phyloP scores from a whole-genome alignment of 1,284 basidiomycete genomes.

The Puccinia brachypodii region DNA sequence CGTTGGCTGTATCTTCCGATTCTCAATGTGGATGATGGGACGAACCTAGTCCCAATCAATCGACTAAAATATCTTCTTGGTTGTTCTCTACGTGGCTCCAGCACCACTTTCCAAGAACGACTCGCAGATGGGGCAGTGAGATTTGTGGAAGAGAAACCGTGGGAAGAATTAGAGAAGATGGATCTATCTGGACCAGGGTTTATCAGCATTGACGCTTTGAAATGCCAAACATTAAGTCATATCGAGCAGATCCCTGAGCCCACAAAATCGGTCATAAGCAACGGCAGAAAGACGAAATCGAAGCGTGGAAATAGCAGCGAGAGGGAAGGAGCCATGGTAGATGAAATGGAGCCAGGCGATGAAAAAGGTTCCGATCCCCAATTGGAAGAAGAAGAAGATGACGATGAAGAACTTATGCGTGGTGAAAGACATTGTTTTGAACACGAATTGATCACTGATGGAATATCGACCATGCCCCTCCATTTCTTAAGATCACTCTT shows the following conservation, averaged over 20 bases:
- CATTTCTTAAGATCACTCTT: conserved; percentile 48
- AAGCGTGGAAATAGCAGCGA: not conserved
- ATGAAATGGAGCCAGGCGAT: conserved; percentile 20
- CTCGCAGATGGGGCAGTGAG: conserved; percentile 30
- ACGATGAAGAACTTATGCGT: conserved; percentile 22
- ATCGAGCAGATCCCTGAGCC: conserved; percentile 28
- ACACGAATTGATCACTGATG: conserved; percentile 46
- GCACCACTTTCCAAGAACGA: conserved; percentile 35
- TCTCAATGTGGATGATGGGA: conserved; percentile 16
- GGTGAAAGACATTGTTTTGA: conserved; percentile 46
- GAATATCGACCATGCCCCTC: conserved; percentile 37
- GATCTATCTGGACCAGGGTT: conserved; percentile 40
- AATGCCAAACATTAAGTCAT: conserved; percentile 46
- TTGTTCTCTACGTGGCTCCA: conserved; percentile 38
- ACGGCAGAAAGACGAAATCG: not conserved
- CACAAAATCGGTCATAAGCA: not conserved
- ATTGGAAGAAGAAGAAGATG: not conserved
- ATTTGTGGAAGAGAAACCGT: conserved; percentile 45
- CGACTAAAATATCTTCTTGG: conserved; percentile 47
- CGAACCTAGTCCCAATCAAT: conserved; percentile 28
- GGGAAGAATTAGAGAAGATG: conserved; percentile 48
- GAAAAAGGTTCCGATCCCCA: conserved; percentile 1
- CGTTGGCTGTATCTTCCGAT: conserved; percentile 47
- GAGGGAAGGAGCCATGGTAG: conserved; percentile 11
- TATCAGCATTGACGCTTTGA: conserved; percentile 45